Evolutionary conservation across 2,329 filamentous ascomycete genomes (phyloP), one percentile per base, ranked within the genome.

Genomic region (Fusarium robinianum): DNA sequence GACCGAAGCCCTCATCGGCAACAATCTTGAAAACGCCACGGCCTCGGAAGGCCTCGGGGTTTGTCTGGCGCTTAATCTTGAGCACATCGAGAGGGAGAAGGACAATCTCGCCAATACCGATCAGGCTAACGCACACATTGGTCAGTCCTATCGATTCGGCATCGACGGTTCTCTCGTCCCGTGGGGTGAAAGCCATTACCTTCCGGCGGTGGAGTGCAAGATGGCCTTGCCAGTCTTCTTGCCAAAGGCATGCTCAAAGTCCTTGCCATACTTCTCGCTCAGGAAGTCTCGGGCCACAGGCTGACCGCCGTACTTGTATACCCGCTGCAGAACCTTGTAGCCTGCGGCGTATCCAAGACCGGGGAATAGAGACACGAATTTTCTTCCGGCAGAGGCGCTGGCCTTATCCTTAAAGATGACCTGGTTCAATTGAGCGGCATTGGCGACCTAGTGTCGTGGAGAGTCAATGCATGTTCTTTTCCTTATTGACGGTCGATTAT

Each of bases 11-110:
- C 72, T 99, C 94, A 66, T 99, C 94, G 46, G 82, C 80, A 51
- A 99, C 80, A 57, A 99, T 97, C 72, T 80, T 86, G 67, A 97
- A 75, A 48, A 99, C 79, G 51, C 94, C 94, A 63, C 94, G 88
- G 60, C 92, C 92, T 58, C 90, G 84, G 84, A 99, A 99, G 23
- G 94, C 91, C 67, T 97, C 94, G 26, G 94, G 94, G 78, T 99
- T 99, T 58, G 94, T 99, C 77, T 99, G 94, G 63, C 94, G 85
- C 82, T 99, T 99, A 77, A 99, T 99, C 82, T 99, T 99, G 53
- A 99, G 81, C 25, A 99, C 92, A 62, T 99, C 94, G 49, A 99
- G 83, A 27, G 94, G 94, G 26, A 99, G 81, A 19, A 99, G 82
- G 46, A 99, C 82, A 56, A 99, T 95, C 76, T 99, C 94, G 66